A percentile compares a stretch with the other conserved stretches of the same genome.
phyloP scores from a whole-genome alignment of 352 stramenopile genomes.

The Plasmopara viticola region DNA sequence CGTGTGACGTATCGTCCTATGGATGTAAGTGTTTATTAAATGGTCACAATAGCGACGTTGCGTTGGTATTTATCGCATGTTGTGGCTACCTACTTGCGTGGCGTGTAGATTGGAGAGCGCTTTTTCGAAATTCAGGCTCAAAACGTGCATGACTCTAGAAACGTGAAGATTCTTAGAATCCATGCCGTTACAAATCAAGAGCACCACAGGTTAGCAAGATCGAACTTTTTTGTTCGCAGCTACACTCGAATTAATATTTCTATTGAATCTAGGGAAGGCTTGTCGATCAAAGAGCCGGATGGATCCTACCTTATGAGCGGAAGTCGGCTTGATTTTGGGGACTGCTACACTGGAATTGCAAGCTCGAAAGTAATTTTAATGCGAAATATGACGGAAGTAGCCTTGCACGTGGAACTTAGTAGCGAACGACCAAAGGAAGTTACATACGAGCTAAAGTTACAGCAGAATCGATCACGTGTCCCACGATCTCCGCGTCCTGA shows the following conservation, averaged over 20 bases:
- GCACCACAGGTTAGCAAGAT: constrained; percentile 57
- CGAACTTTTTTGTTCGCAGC: background rate
- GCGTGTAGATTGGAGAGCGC: constrained; percentile 60
- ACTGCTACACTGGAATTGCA: constrained; percentile 80
- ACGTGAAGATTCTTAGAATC: constrained; percentile 83
- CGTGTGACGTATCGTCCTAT: constrained; percentile 78
- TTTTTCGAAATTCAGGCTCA: constrained; percentile 86
- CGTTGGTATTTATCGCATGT: constrained; percentile 12
- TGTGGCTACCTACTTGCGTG: constrained; percentile 7
- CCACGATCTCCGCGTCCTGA: constrained; percentile 49
- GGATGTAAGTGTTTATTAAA: constrained; percentile 38
- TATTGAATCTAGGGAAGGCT: constrained; percentile 50
- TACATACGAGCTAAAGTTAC: constrained; percentile 82
- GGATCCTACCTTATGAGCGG: constrained; percentile 83
- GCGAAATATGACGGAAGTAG: constrained; percentile 79
- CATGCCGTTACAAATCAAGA: constrained; percentile 86
- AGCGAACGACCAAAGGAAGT: constrained; percentile 86
- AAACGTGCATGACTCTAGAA: constrained; percentile 79
- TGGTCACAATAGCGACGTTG: background rate
- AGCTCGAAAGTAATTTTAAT: constrained; percentile 79
- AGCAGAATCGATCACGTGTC: constrained; percentile 64
- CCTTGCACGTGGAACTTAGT: constrained; percentile 78
- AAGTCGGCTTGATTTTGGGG: constrained; percentile 83
- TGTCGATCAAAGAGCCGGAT: constrained; percentile 81
- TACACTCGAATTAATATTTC: background rate